Base-by-base conservation (phyloP, 306 rosid genomes). In the Quercus aquifolioides region DNA sequence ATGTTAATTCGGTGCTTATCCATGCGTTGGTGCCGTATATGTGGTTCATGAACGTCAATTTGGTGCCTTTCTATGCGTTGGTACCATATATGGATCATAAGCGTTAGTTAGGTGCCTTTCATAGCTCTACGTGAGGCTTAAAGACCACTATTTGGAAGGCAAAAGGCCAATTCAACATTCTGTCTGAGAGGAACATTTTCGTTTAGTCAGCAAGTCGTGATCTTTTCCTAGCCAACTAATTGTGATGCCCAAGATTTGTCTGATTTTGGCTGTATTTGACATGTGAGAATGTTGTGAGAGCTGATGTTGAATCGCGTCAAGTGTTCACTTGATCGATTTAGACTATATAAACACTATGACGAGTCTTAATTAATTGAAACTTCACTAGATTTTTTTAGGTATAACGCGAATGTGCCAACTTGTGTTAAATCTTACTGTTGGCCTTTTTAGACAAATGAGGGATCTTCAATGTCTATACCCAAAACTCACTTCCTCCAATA, bases 221-320 rank as follows among this genome's bases (percentile, higher is more conserved):
- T 23, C 65, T 59, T 59, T 10, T 23, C 65, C 65, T 59, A 12
- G 30, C 65, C 65, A 59, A 23, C 65, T 25, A 58, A 41, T 7
- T 41, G 46, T 41, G 46, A 41, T 41, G 46, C 46, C 46, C 46
- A 41, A 41, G 46, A 41, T 41, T 41, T 41, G 11, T 41, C 46
- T 8, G 11, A 7, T 41, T 41, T 41, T 41, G 12, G 12, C 3
- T 8, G 12, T 41, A 8, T 41, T 2, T 41, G 46, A 41, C 11
- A 41, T 41, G 46, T 41, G 46, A 8, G 46, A 41, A 41, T 41
- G 46, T 38, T 38, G 46, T 35, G 41, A 1, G 41, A 35, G 41
- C 41, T 5, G 38, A 5, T 33, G 6, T 35, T 1, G 2, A 35
- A 35, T 1, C 0, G 10, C 2, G 0, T 6, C 0, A 0, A 0